Percentiles rank a stretch among this genome's conserved stretches.
phyloP scores from a whole-genome alignment of 768 basidiomycete genomes.

The Agrocybe praecox region DNA sequence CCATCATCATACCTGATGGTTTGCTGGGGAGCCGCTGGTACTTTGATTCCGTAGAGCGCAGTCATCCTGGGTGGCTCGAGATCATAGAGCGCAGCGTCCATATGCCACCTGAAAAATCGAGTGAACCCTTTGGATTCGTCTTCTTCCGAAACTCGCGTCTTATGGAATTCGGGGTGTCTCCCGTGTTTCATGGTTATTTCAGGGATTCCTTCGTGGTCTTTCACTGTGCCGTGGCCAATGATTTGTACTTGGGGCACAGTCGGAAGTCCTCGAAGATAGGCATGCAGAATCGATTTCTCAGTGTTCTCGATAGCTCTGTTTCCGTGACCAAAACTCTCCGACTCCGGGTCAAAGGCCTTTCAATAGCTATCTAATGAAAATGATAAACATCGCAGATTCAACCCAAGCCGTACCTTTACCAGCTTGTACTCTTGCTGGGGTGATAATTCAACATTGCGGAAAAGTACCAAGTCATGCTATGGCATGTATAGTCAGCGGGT shows the following conservation, averaged over 20 bases:
- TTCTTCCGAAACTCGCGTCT: constrained; percentile 67
- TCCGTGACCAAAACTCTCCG: constrained; percentile 76
- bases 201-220: constrained; percentile 79
- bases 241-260: constrained; percentile 86
- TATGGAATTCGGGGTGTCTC: constrained; percentile 84
- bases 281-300: constrained; percentile 69
- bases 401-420: constrained; percentile 68
- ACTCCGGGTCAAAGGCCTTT: constrained; percentile 70
- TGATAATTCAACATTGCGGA: constrained; percentile 65
- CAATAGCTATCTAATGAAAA: too few species aligned
- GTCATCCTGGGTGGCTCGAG: constrained; percentile 78
- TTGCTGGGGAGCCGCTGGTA: constrained; percentile 63
- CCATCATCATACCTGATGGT: constrained; percentile 80
- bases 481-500: not conserved
- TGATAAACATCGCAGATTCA: too few species aligned
- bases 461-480: constrained; percentile 73
- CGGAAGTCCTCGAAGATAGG: constrained; percentile 87
- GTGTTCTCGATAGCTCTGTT: constrained; percentile 79
- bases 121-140: constrained; percentile 75
- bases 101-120: constrained; percentile 89
- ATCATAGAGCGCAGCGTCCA: constrained; percentile 83
- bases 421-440: constrained; percentile 84
- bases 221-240: constrained; percentile 84
- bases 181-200: constrained; percentile 85
- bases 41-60: constrained; percentile 74